Percentiles rank a stretch among this genome's conserved stretches.
These are phyloP conservation scores for Panaeolus papilionaceus DNA, from an alignment of 768 basidiomycete species.

Conservation along the genomic window DNA sequence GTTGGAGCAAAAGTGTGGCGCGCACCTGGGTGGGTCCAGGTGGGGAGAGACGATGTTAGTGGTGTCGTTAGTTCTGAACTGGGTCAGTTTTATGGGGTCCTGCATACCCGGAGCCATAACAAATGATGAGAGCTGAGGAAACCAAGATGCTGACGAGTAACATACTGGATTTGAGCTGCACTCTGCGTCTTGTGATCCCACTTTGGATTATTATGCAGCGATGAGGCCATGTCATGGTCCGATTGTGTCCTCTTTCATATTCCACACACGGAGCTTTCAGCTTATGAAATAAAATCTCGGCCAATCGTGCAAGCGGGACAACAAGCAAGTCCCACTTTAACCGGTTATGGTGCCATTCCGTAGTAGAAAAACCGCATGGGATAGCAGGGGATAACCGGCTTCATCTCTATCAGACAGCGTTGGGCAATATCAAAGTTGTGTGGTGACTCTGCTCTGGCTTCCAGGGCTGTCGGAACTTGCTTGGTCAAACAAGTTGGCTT, in stretches of 20 bases:
- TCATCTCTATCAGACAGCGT: constrained; percentile 5
- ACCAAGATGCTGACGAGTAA: not conserved
- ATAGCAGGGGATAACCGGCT: constrained; percentile 12
- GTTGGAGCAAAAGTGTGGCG: constrained; percentile 3
- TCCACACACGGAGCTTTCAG: constrained; percentile 12
- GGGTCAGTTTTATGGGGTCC: constrained; percentile 1
- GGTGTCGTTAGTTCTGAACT: not conserved
- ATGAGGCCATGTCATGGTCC: constrained; percentile 4
- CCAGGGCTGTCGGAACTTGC: constrained; percentile 12
- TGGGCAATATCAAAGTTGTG: constrained; percentile 2
- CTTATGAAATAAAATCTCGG: constrained; percentile 15
- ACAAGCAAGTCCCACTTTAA: not conserved
- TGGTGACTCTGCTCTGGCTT: constrained; percentile 4
- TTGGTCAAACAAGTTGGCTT: not conserved
- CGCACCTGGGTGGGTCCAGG: not conserved
- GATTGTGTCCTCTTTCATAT: not conserved
- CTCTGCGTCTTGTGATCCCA: constrained; percentile 5
- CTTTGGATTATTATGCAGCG: constrained; percentile 12
- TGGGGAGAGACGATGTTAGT: not conserved
- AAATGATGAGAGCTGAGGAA: not conserved
- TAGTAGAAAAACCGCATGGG: constrained; percentile 7
- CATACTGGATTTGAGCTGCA: constrained; percentile 1
- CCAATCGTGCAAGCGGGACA: constrained; percentile 14
- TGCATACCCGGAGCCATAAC: constrained; percentile 11
- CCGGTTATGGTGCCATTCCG: not conserved